phyloP scores from a whole-genome alignment of 2,329 filamentous ascomycete species.

The Trichophyton mentagrophytes region DNA sequence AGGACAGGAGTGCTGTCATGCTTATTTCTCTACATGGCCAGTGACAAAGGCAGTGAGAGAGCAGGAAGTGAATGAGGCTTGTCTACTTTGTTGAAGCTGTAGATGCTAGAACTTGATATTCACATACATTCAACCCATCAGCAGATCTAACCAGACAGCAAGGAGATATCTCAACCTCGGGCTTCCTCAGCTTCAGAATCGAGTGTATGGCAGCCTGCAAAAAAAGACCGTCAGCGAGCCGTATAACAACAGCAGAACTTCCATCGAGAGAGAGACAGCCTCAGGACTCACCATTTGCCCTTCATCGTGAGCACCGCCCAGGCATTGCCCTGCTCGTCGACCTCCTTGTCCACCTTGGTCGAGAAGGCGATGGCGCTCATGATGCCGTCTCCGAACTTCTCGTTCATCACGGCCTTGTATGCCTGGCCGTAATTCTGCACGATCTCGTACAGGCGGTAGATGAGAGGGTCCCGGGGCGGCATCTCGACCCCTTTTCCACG shows the following conservation, averaged over 20 bases:
- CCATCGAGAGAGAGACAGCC: background rate
- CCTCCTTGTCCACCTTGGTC: slow-evolving; percentile 88
- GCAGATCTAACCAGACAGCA: no score
- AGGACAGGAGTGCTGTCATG: no score
- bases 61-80: no score
- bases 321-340: slow-evolving; percentile 62
- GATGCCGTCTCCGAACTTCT: slow-evolving; percentile 89
- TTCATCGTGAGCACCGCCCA: slow-evolving; percentile 78
- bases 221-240: background rate
- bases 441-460: slow-evolving; percentile 86
- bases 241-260: background rate
- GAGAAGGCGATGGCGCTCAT: slow-evolving; percentile 93
- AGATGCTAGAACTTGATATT: no score
- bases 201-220: slow-evolving; percentile 34
- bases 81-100: no score
- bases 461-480: slow-evolving; percentile 72
- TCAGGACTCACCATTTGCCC: slow-evolving; percentile 59
- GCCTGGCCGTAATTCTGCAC: slow-evolving; percentile 95
- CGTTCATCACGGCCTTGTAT: slow-evolving; percentile 88
- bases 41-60: background rate
- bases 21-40: background rate
- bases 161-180: no score
- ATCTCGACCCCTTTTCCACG: slow-evolving; percentile 66
- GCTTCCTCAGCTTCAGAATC: background rate
- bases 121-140: no score